Evolutionary conservation across 2,329 filamentous ascomycete genomes (phyloP).

Genomic region (Sarocladium kiliense): DNA sequence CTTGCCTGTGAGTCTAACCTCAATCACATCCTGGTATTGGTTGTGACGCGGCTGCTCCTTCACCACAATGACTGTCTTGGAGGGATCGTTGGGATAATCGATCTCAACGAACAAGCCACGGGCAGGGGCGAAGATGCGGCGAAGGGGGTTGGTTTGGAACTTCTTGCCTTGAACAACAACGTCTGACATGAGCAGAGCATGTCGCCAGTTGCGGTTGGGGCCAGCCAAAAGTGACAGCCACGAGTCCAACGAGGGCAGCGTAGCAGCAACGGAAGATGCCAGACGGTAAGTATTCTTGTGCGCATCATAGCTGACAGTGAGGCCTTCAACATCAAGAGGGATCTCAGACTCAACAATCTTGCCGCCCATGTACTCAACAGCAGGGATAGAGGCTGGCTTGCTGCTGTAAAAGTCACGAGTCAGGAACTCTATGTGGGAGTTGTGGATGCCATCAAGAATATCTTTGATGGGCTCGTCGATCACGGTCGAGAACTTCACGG

Average conservation of each 20-base stretch:
- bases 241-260: conserved; percentile 71
- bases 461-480: conserved; percentile 93
- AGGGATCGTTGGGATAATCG: conserved; percentile 70
- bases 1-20: conserved; percentile 69
- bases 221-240: conserved; percentile 91
- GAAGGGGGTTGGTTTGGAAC: conserved; percentile 95
- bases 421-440: conserved; percentile 77
- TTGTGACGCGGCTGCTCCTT: conserved; percentile 83
- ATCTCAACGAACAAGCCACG: conserved; percentile 90
- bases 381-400: conserved; percentile 69
- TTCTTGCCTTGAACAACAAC: conserved; percentile 93
- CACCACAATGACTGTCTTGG: conserved; percentile 79
- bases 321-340: conserved; percentile 75
- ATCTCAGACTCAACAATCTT: conserved; percentile 69
- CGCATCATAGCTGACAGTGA: conserved; percentile 74
- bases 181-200: conserved; percentile 89
- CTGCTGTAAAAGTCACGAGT: conserved; percentile 74
- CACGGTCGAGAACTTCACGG: conserved; percentile 81
- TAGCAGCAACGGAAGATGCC: conserved; percentile 65
- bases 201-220: conserved; percentile 81
- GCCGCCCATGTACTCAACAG: conserved; percentile 92
- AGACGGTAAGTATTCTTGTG: conserved; percentile 81
- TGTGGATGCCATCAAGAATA: conserved; percentile 86
- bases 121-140: conserved; percentile 80
- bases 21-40: conserved; percentile 82